Conservation (phyloP, 2,329 filamentous ascomycete genomes). For the Pseudogymnoascus destructans region DNA sequence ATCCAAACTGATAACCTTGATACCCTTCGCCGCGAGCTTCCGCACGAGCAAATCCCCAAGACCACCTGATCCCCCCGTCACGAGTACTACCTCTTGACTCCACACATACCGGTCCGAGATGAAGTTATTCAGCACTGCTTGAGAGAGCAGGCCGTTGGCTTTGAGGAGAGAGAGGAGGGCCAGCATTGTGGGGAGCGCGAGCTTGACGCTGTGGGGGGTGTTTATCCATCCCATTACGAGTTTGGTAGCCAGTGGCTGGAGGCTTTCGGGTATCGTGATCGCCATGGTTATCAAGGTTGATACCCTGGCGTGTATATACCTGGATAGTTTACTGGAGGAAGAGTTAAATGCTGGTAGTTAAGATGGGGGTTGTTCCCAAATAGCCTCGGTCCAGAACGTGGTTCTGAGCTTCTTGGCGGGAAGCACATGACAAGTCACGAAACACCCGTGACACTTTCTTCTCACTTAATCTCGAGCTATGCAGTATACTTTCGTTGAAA, state of each 20-base stretch:
- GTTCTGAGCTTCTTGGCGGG: neutral
- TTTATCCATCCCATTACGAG: neutral
- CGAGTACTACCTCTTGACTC: conserved; percentile 53
- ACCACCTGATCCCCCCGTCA: conserved; percentile 64
- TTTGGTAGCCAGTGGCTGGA: conserved; percentile 1
- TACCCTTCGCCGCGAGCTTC: conserved; percentile 46
- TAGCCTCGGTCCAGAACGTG: conserved; percentile 3
- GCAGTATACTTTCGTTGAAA: neutral
- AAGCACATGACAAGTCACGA: neutral
- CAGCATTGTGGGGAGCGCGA: neutral
- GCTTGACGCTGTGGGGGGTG: neutral
- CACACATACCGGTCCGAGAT: conserved; percentile 45
- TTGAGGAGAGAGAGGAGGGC: conserved; percentile 21
- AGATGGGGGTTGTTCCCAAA: neutral
- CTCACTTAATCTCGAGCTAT: neutral
- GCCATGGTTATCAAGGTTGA: neutral
- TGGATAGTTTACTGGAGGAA: neutral
- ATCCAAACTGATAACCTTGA: conserved; percentile 60
- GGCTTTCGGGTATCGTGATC: neutral
- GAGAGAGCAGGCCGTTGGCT: conserved; percentile 38
- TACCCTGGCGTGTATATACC: neutral
- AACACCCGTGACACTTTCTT: neutral
- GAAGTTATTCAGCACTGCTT: conserved; percentile 37
- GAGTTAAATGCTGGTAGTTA: neutral
- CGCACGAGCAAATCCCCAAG: conserved; percentile 55